Evolutionary conservation across 1,139 yeast species (phyloP), one percentile per base, ranked within the genome.

Genomic region (Geotrichum candidum): DNA sequence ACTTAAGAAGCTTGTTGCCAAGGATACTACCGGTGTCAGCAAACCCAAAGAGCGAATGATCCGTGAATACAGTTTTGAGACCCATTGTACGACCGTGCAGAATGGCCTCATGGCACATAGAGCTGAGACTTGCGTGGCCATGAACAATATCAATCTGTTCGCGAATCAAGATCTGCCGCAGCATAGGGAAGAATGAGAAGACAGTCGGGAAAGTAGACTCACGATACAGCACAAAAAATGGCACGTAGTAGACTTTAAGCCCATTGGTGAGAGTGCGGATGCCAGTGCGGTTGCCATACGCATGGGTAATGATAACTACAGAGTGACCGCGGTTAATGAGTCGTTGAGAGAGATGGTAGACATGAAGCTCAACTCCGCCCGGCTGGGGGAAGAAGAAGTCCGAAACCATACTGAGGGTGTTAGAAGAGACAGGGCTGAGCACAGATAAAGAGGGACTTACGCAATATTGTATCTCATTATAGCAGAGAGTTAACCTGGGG

Each of bases 361-460:
- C 90, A 72, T 95, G 99, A 65, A 94, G 85, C 73, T 95, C 99
- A 2, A 95, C 95, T 9, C 99, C 99, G 1, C 99, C 99, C 0
- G 97, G 88, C 73, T 95, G 99, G 23, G 99, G 99, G 75, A 88
- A 95, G 83, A 94, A 95, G 79, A 91, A 95, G 76, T 95, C 99
- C 53, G 96, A 88, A 2, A 92, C 90, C 97, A 94, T 92, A 13
- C 71, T 68, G 33, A 46, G 33, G 54, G 56, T 53, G 23, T 50
- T 22, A 54, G 46, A 25, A 15, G 23, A 54, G n/a, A 27, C 51
- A 9, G 54, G 29, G 41, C 56, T 38, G 33, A 56, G 48, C 31
- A 27, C 53, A 10, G 45, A 27, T 38, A 53, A 22, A 18, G 27
- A 25, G 38, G 46, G 38, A 72, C 81, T 65, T 71, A 78, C 81